Evolutionary conservation across 2,329 filamentous ascomycete species (phyloP), one percentile per base, ranked within the genome.

Genomic region (Claviceps quebecensis): DNA sequence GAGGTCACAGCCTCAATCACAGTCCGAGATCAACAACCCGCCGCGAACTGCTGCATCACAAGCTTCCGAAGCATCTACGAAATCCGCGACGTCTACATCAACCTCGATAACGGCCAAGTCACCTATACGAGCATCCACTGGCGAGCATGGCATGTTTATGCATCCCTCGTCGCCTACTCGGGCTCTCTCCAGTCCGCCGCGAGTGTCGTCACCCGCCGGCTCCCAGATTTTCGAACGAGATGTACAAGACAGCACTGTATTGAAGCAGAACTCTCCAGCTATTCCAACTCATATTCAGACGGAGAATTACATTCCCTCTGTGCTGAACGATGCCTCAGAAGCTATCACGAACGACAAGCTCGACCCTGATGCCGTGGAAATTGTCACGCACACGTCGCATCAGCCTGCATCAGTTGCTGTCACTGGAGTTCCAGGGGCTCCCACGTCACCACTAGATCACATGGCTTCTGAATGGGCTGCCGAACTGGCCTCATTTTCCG

Each of bases 251-350:
- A 80, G 80, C 60, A 72, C 78, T 34, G 61, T 77, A 3, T 68
- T 80, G n/a, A 71, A 77, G 41, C 84, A 88, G 54, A 81, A 77
- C 55, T 91, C 87, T 3, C 83, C 87, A 1, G 86, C 87, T n/a
- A 93, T 96, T 55, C 91, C 91, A 3, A 83, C 86, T 7, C 91
- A 97, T 63, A 95, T 97, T 60, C 82, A 90, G 60, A 95, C 88
- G 7, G 91, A 97, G 66, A 90, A 97, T 69, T 80, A 90, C 64
- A 96, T 97, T 58, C 91, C 91, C 7, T 80, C 91, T 0, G 90
- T 94, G 13, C 75, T 97, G 47, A 88, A 95, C 65, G 91, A 91
- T 49, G 91, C 88, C 2, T 94, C 89, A 43, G 81, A 90, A 60
- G 89, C 90, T 52, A 95, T 97, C 61, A 96, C 91, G 13, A 88